A percentile compares a stretch with the other conserved stretches of the same genome.
Conservation (phyloP, 129 eudicot genomes). For the Ambrosia trifida region DNA sequence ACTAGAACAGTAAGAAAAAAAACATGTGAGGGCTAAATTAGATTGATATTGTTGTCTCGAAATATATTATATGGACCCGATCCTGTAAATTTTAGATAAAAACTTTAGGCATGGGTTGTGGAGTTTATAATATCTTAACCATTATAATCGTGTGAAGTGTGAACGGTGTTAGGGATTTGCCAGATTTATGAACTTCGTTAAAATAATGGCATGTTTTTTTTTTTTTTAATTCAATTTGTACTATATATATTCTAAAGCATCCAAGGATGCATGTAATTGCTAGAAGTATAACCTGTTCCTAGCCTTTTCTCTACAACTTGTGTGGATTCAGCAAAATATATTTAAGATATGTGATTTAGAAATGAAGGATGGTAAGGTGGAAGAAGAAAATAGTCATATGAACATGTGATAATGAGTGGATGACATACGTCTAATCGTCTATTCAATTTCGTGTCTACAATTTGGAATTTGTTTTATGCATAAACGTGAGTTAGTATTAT, state of each 20-base stretch:
- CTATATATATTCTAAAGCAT: neutral
- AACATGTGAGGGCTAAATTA: neutral
- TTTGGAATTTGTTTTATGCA: neutral
- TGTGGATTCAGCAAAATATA: neutral
- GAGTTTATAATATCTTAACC: neutral
- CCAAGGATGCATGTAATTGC: conserved; percentile 3
- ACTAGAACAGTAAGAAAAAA: neutral
- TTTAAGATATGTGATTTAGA: neutral
- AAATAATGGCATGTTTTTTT: neutral
- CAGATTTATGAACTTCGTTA: neutral
- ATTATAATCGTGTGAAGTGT: neutral
- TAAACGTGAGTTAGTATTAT: neutral
- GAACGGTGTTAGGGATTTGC: neutral
- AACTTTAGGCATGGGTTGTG: neutral
- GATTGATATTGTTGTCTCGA: neutral
- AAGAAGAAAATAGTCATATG: neutral
- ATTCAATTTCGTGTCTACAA: neutral
- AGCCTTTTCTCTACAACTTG: neutral
- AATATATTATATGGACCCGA: neutral
- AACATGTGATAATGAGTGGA: neutral
- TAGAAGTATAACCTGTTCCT: neutral
- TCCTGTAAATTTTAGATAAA: neutral
- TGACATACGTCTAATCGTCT: neutral
- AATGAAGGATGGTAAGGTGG: neutral
- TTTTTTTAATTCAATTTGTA: neutral